Percentiles rank a stretch among this genome's conserved stretches.
These are phyloP conservation scores for Populus hybrid DNA, from an alignment of 441 rosid species.

Conservation along the genomic window DNA sequence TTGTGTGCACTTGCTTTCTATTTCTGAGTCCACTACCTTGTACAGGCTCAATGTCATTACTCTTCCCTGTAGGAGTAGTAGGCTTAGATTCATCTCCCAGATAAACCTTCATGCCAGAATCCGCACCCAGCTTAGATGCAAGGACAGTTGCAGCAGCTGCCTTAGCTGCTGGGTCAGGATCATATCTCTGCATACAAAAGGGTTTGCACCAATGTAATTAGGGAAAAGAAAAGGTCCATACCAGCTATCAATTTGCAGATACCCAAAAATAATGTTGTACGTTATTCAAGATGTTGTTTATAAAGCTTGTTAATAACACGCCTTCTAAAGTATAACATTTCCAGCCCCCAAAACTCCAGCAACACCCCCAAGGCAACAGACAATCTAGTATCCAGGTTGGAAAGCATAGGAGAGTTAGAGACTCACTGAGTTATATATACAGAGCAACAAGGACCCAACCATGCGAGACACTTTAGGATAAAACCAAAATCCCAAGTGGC, in stretches of 20 bases:
- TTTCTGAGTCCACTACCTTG: slow-evolving; percentile 69
- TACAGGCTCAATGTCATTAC: slow-evolving; percentile 55
- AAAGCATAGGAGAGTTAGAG: no score
- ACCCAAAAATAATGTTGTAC: background rate
- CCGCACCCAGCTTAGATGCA: slow-evolving; percentile 92
- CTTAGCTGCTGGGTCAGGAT: slow-evolving; percentile 94
- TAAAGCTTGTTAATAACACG: slow-evolving; percentile 4
- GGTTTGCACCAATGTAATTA: background rate
- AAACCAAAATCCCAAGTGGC: no score
- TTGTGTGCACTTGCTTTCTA: slow-evolving; percentile 51
- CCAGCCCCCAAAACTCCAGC: background rate
- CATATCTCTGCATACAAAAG: slow-evolving; percentile 69
- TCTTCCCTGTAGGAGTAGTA: slow-evolving; percentile 46
- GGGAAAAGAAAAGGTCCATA: background rate
- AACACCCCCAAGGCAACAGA: no score
- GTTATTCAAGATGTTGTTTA: slow-evolving; percentile 1
- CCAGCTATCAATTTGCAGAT: background rate
- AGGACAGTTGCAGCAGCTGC: slow-evolving; percentile 95
- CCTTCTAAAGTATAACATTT: background rate
- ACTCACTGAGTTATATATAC: no score
- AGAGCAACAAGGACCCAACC: no score
- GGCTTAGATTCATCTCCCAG: slow-evolving; percentile 60
- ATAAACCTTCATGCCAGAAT: slow-evolving; percentile 78
- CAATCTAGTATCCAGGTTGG: no score
- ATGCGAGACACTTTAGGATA: no score